These are phyloP conservation scores for Panicum virgatum DNA, from an alignment of 202 grass and related monocot genomes.

Conservation along the genomic window DNA sequence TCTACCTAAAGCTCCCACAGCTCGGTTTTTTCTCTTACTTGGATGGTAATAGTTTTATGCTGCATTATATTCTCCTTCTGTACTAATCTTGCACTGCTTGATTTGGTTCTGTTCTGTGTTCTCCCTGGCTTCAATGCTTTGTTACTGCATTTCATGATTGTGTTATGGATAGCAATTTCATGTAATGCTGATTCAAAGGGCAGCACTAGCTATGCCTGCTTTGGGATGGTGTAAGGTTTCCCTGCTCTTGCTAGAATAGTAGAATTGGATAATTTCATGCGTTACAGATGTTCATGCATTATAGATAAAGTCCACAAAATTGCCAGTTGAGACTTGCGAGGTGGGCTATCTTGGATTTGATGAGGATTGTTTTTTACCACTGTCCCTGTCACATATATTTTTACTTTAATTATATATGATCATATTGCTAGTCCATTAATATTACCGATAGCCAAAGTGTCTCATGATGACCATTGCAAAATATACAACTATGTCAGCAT, in stretches of 20 bases:
- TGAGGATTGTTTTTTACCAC: background rate
- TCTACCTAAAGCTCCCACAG: constrained; percentile 64
- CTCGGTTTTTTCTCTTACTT: constrained; percentile 67
- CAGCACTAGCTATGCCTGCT: background rate
- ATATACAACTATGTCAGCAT: background rate
- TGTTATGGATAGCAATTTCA: constrained; percentile 2
- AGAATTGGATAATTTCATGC: background rate
- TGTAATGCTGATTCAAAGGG: background rate
- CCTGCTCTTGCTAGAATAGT: background rate
- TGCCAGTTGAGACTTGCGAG: background rate
- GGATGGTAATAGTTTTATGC: constrained; percentile 77
- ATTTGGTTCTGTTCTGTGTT: constrained; percentile 22
- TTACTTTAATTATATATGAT: background rate
- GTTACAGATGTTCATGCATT: background rate
- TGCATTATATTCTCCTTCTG: background rate
- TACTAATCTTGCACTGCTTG: background rate
- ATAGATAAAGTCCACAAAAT: background rate
- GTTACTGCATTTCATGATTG: background rate
- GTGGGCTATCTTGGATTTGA: background rate
- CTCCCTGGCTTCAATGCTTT: background rate
- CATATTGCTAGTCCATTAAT: background rate
- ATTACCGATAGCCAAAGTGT: background rate
- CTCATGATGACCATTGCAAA: background rate
- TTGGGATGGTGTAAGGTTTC: background rate
- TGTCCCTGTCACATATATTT: background rate